Conservation (phyloP, 2,329 filamentous ascomycete species). For the Penicillium sp. region DNA sequence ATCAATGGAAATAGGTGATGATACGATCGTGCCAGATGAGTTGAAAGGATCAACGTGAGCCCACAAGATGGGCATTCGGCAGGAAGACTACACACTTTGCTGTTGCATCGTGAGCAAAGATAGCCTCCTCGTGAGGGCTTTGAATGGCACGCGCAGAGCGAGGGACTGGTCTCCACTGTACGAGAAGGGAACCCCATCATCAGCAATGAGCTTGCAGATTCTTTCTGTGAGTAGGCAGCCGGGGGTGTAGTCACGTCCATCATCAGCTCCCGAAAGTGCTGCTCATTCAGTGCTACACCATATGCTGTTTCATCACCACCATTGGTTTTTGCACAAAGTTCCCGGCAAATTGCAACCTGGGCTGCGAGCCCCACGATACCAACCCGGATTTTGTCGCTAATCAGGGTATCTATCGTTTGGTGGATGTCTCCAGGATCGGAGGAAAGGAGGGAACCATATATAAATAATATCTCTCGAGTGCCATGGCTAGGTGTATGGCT, state of each 20-base stretch:
- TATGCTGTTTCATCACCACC: constrained; percentile 71
- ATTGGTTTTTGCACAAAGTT: constrained; percentile 86
- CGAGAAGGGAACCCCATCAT: constrained; percentile 98
- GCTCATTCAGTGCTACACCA: constrained; percentile 79
- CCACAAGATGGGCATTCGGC: constrained; percentile 89
- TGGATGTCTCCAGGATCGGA: constrained; percentile 95
- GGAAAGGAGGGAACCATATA: constrained; percentile 87
- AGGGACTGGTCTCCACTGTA: constrained; percentile 69
- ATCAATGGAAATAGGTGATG: constrained; percentile 87
- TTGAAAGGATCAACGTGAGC: constrained; percentile 89
- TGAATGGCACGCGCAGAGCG: constrained; percentile 88
- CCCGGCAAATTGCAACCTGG: constrained; percentile 86
- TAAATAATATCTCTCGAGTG: constrained; percentile 85
- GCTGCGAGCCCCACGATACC: constrained; percentile 87
- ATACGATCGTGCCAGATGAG: constrained; percentile 87
- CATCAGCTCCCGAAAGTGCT: constrained; percentile 85
- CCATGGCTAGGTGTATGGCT: constrained; percentile 90
- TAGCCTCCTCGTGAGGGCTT: constrained; percentile 81
- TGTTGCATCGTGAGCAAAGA: constrained; percentile 80
- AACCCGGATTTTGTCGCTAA: constrained; percentile 80
- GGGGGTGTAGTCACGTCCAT: constrained; percentile 87
- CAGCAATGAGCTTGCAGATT: constrained; percentile 60
- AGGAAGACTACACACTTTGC: constrained; percentile 86
- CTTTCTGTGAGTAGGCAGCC: constrained; percentile 65
- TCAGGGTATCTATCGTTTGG: constrained; percentile 76